phyloP scores from a whole-genome alignment of 1,284 basidiomycete genomes.

The Lentinus polychrous region DNA sequence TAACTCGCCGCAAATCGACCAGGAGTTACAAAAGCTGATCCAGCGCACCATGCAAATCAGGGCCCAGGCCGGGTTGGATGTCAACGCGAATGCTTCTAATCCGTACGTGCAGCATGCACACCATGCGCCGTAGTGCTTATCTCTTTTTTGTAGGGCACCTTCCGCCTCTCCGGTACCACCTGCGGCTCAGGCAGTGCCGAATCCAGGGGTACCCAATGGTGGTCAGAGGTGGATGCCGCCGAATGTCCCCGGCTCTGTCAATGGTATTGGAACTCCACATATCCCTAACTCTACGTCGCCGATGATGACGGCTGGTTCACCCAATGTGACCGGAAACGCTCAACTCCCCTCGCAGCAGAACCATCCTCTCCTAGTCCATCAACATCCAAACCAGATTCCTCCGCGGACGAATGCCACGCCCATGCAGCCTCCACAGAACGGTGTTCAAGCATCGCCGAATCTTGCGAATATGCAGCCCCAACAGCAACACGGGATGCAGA shows the following conservation, averaged over 20 bases:
- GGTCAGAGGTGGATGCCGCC: background rate
- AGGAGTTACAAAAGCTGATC: too few relatives aligned
- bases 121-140: too few relatives aligned
- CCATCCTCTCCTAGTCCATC: background rate
- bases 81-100: too few relatives aligned
- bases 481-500: background rate
- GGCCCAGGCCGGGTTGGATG: too few relatives aligned
- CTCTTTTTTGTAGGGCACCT: too few relatives aligned
- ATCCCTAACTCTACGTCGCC: background rate
- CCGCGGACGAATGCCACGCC: background rate
- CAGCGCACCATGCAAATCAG: too few relatives aligned
- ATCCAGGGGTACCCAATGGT: too few relatives aligned
- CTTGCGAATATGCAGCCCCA: background rate
- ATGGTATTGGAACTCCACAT: background rate
- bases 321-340: background rate
- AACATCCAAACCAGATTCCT: background rate
- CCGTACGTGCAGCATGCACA: too few relatives aligned
- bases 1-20: too few relatives aligned
- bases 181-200: too few relatives aligned
- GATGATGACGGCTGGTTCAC: background rate
- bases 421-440: background rate
- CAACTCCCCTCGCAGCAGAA: background rate
- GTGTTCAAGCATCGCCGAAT: background rate
- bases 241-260: background rate
- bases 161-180: too few relatives aligned